These are phyloP conservation scores for Sporothrix schenckii DNA, from an alignment of 2,329 filamentous ascomycete genomes.

Conservation along the genomic window DNA sequence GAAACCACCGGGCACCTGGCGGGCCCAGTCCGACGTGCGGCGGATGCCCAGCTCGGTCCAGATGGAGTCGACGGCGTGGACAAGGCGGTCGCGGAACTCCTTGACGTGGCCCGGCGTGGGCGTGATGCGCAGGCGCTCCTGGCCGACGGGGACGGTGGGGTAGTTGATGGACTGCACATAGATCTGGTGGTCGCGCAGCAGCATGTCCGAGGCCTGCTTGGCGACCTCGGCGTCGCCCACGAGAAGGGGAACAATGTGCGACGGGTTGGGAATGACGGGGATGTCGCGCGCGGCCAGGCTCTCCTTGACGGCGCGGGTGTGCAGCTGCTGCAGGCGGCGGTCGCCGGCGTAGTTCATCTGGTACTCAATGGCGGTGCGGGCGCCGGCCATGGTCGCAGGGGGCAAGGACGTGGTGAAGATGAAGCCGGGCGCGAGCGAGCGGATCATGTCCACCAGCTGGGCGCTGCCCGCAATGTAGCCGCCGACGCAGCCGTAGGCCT, in stretches of 20 bases:
- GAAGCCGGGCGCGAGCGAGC: conserved; percentile 93
- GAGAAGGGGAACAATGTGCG: conserved; percentile 90
- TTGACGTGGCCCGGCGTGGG: conserved; percentile 90
- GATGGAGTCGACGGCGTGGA: conserved; percentile 80
- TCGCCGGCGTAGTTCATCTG: conserved; percentile 85
- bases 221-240: conserved; percentile 93
- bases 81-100: conserved; percentile 82
- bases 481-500: conserved; percentile 96
- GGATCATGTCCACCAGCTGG: conserved; percentile 86
- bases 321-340: conserved; percentile 88
- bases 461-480: conserved; percentile 93
- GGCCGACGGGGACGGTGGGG: conserved; percentile 95
- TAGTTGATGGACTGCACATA: conserved; percentile 99
- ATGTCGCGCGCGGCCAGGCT: conserved; percentile 78
- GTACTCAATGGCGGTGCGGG: conserved; percentile 88
- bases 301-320: conserved; percentile 92
- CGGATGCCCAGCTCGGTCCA: conserved; percentile 89
- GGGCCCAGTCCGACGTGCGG: conserved; percentile 89
- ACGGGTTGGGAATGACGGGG: conserved; percentile 96
- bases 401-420: conserved; percentile 98
- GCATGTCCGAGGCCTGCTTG: conserved; percentile 87
- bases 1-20: conserved; percentile 74
- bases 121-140: conserved; percentile 93
- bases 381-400: conserved; percentile 95
- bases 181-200: conserved; percentile 86